A percentile compares a stretch with the other conserved stretches of the same genome.
phyloP scores from a whole-genome alignment of 2,329 filamentous ascomycete genomes.

The Xylaria multiplex region DNA sequence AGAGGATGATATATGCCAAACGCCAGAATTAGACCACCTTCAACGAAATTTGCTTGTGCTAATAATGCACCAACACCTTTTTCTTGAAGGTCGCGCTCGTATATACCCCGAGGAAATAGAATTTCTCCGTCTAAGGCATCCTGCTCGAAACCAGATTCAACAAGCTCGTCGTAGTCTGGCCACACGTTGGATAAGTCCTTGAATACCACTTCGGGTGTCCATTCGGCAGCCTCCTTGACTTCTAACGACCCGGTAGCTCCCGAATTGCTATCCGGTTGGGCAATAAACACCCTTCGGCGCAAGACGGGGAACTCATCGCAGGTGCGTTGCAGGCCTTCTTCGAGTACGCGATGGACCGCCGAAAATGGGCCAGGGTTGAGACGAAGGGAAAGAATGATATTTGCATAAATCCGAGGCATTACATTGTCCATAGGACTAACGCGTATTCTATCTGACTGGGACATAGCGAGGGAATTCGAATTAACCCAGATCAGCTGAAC shows the following conservation, averaged over 20 bases:
- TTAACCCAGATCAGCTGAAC: not conserved
- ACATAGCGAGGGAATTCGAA: not conserved
- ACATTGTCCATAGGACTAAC: slow-evolving; percentile 26
- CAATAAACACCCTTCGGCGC: slow-evolving; percentile 10
- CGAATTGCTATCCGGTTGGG: not conserved
- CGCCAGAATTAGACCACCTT: slow-evolving; percentile 18
- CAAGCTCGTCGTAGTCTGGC: slow-evolving; percentile 20
- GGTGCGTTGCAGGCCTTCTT: slow-evolving; percentile 19
- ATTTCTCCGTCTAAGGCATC: slow-evolving; percentile 12
- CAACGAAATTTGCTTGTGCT: slow-evolving; percentile 17
- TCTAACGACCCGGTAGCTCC: slow-evolving; percentile 6
- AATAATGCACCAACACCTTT: slow-evolving; percentile 10
- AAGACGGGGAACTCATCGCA: slow-evolving; percentile 19
- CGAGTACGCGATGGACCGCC: slow-evolving; percentile 12
- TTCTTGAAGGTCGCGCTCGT: slow-evolving; percentile 10
- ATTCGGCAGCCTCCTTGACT: slow-evolving; percentile 10
- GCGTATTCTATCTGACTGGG: not conserved
- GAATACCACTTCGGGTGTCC: slow-evolving; percentile 9
- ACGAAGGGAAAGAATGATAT: slow-evolving; percentile 15
- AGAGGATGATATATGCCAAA: slow-evolving; percentile 22
- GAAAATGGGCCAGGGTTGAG: slow-evolving; percentile 17
- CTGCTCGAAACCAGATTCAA: slow-evolving; percentile 16
- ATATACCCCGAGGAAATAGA: slow-evolving; percentile 11
- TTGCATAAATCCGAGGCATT: slow-evolving; percentile 20
- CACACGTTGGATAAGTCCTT: slow-evolving; percentile 14